A percentile compares a stretch with the other conserved stretches of the same genome.
These are phyloP conservation scores for Leccinum subgranulosum DNA, from an alignment of 768 basidiomycete genomes.

Conservation along the genomic window DNA sequence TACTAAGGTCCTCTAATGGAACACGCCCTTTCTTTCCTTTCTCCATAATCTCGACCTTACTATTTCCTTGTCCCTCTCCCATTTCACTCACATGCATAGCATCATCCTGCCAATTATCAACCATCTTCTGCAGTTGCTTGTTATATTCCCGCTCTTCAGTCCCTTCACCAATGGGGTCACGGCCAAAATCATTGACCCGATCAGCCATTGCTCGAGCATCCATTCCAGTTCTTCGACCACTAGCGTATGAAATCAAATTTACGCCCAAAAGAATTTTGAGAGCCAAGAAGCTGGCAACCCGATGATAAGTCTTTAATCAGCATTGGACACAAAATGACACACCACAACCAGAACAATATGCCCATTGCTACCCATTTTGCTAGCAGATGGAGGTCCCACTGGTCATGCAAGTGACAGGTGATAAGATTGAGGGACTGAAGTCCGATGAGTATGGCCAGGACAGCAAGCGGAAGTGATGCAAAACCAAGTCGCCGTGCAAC, in stretches of 20 bases:
- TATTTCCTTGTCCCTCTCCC: conserved; percentile 46
- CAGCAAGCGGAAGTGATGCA: conserved; percentile 87
- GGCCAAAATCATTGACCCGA: conserved; percentile 79
- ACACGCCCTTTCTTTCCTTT: conserved; percentile 46
- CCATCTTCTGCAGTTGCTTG: conserved; percentile 67
- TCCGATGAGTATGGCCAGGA: conserved; percentile 73
- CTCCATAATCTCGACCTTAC: conserved; percentile 20
- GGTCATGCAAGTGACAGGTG: conserved; percentile 35
- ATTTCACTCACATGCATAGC: conserved; percentile 66
- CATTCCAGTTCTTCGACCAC: conserved; percentile 70
- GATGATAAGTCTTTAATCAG: background rate
- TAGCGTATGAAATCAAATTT: conserved; percentile 81
- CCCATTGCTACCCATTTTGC: conserved; percentile 65
- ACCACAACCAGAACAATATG: conserved; percentile 84
- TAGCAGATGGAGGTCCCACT: conserved; percentile 43
- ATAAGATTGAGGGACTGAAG: conserved; percentile 66
- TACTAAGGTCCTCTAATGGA: conserved; percentile 82
- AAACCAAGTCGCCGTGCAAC: conserved; percentile 94
- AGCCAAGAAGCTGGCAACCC: conserved; percentile 60
- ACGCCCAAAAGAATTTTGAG: conserved; percentile 93
- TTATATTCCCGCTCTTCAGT: conserved; percentile 88
- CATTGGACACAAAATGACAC: conserved; percentile 32
- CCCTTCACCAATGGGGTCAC: conserved; percentile 90
- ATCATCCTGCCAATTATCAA: conserved; percentile 71
- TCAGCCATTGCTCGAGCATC: conserved; percentile 74